phyloP scores from a whole-genome alignment of 1,284 basidiomycete species.

The Ganoderma resinaceum region DNA sequence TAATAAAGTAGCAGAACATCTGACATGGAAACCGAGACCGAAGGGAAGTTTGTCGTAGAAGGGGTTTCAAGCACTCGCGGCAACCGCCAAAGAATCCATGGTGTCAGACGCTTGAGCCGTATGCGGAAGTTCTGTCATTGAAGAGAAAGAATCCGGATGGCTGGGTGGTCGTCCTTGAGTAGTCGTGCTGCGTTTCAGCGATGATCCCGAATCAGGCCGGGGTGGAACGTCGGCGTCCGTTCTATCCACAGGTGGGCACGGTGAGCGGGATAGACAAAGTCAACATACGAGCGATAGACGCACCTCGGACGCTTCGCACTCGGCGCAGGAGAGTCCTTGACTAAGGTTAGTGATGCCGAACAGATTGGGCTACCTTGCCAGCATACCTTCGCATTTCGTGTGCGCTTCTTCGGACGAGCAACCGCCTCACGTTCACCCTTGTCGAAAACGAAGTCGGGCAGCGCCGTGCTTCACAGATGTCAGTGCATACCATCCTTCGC shows the following conservation, averaged over 20 bases:
- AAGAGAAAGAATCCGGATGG: conserved; percentile 12
- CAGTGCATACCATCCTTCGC: conserved; percentile 24
- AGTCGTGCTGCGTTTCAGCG: conserved; percentile 9
- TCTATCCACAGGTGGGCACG: neutral
- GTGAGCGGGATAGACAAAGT: neutral
- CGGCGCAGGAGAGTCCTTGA: conserved; percentile 29
- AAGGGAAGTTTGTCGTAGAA: neutral
- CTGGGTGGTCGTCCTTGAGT: conserved; percentile 3
- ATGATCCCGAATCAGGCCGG: conserved; percentile 13
- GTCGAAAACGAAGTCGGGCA: conserved; percentile 88
- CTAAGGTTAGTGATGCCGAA: conserved; percentile 12
- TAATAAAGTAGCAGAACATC: conserved; percentile 12
- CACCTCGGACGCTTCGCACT: conserved; percentile 26
- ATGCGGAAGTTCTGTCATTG: conserved; percentile 25
- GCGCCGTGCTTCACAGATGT: conserved; percentile 56
- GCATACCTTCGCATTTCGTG: conserved; percentile 25
- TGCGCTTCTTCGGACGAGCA: conserved; percentile 24
- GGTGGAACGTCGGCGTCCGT: conserved; percentile 17
- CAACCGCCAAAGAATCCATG: conserved; percentile 24
- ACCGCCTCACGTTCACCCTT: conserved; percentile 63
- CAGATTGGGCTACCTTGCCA: neutral
- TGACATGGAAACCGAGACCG: conserved; percentile 6
- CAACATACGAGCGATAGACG: neutral
- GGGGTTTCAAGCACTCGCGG: conserved; percentile 28
- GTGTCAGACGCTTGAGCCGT: conserved; percentile 19